These are phyloP conservation scores for Nakazawaea molendinolei DNA, from an alignment of 805 yeast species.

Conservation along the genomic window DNA sequence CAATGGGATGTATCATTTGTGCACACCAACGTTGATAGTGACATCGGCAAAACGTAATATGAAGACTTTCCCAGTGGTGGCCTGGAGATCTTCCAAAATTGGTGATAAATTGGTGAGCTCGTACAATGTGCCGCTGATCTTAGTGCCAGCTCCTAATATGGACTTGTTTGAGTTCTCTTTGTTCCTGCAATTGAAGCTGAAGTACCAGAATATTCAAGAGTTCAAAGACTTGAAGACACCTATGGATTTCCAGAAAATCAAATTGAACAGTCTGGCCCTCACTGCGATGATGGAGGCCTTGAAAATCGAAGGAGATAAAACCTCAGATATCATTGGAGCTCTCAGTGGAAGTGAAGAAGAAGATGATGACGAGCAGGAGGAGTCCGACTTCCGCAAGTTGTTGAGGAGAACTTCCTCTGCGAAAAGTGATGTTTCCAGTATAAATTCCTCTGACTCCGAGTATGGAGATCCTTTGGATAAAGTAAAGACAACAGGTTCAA, in stretches of 20 bases:
- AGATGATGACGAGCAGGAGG: conserved; percentile 11
- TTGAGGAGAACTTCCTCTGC: no score
- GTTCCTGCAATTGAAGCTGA: conserved; percentile 26
- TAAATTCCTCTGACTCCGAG: conserved; percentile 5
- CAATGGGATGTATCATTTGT: conserved; percentile 52
- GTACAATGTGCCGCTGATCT: conserved; percentile 59
- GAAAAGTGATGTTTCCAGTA: conserved; percentile 16
- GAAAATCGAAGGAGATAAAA: conserved; percentile 2
- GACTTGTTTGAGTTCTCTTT: conserved; percentile 40
- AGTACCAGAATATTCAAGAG: conserved; percentile 8
- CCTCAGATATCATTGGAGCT: conserved; percentile 1
- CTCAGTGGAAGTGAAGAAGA: no score
- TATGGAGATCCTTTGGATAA: background rate
- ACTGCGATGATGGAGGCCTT: conserved; percentile 10
- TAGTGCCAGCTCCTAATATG: conserved; percentile 58
- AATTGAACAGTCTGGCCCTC: conserved; percentile 1
- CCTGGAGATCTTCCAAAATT: conserved; percentile 57
- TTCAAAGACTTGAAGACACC: background rate
- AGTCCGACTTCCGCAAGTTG: conserved; percentile 11
- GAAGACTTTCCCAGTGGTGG: conserved; percentile 32
- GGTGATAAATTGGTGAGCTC: conserved; percentile 60
- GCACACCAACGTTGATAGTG: conserved; percentile 53
- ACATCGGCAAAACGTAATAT: conserved; percentile 34
- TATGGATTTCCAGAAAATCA: conserved; percentile 12
- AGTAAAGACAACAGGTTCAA: conserved; percentile 9